These are phyloP conservation scores for Insectozyma bohioensis DNA, from an alignment of 1,139 yeast genomes.

Conservation along the genomic window DNA sequence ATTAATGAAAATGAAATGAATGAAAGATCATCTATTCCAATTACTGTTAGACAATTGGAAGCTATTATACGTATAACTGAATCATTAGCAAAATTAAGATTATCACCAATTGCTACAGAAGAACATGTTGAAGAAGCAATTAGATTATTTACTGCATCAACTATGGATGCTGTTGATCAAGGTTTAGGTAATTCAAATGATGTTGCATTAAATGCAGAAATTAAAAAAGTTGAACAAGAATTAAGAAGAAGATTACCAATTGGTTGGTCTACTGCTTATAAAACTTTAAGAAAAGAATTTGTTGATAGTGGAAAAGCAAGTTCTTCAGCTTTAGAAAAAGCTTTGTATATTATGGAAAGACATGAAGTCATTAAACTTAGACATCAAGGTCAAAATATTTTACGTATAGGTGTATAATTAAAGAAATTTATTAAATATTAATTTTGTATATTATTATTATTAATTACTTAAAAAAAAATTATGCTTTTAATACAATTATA, in stretches of 20 bases:
- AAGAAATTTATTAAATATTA: not conserved
- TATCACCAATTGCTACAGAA: constrained; percentile 81
- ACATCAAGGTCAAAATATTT: constrained; percentile 83
- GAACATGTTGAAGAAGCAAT: constrained; percentile 96
- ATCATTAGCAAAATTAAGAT: constrained; percentile 82
- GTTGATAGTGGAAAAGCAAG: constrained; percentile 69
- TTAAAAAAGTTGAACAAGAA: constrained; percentile 77
- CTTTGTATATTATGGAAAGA: constrained; percentile 77
- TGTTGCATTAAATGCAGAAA: constrained; percentile 63
- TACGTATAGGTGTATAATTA: constrained; percentile 68
- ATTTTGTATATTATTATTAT: too few relatives aligned
- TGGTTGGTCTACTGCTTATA: constrained; percentile 94
- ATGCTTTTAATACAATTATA: constrained; percentile 69
- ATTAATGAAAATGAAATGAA: constrained; percentile 78
- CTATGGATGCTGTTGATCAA: constrained; percentile 96
- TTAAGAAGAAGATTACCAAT: constrained; percentile 89
- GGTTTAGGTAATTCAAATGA: constrained; percentile 57
- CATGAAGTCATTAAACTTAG: constrained; percentile 85
- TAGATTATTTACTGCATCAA: constrained; percentile 90
- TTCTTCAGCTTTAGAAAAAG: constrained; percentile 78
- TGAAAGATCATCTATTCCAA: constrained; percentile 93
- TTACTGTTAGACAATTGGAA: constrained; percentile 95
- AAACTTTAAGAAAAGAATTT: constrained; percentile 80
- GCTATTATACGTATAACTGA: constrained; percentile 97
- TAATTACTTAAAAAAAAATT: too few relatives aligned